A percentile compares a stretch with the other conserved stretches of the same genome.
Evolutionary conservation across 2,329 filamentous ascomycete genomes (phyloP).

Genomic region (Mycogone perniciosa): DNA sequence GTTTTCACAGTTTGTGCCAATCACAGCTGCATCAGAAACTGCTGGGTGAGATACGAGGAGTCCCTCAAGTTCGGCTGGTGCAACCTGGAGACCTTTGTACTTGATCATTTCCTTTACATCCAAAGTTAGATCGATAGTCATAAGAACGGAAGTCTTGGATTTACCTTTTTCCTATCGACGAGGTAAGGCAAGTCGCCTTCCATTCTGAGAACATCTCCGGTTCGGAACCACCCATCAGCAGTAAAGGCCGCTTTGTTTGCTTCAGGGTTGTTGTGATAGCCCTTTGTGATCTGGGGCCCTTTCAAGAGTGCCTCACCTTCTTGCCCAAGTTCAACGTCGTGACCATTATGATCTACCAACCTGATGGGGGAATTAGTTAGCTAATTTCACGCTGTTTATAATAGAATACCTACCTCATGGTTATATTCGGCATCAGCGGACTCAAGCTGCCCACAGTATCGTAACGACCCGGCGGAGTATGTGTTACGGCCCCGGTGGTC

Average conservation of each 20-base stretch:
- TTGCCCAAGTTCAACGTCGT: slow-evolving; percentile 32
- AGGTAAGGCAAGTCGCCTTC: slow-evolving; percentile 68
- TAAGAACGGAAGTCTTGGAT: neutral
- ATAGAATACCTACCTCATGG: slow-evolving; percentile 19
- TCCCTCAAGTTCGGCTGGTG: slow-evolving; percentile 57
- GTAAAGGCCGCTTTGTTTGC: slow-evolving; percentile 57
- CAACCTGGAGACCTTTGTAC: slow-evolving; percentile 57
- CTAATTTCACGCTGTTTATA: neutral
- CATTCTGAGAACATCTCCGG: slow-evolving; percentile 70
- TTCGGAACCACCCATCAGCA: slow-evolving; percentile 61
- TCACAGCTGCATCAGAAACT: slow-evolving; percentile 54
- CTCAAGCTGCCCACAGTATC: slow-evolving; percentile 43
- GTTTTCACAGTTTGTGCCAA: slow-evolving; percentile 44
- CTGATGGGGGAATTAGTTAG: slow-evolving; percentile 15
- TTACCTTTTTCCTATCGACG: slow-evolving; percentile 68
- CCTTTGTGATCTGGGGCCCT: slow-evolving; percentile 65
- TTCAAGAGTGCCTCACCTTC: slow-evolving; percentile 61
- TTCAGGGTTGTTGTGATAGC: slow-evolving; percentile 62
- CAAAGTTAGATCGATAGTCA: neutral
- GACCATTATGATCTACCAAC: slow-evolving; percentile 33
- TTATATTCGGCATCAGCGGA: slow-evolving; percentile 23
- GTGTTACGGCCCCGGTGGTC: slow-evolving; percentile 43
- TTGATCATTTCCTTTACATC: slow-evolving; percentile 47
- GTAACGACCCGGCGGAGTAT: slow-evolving; percentile 32
- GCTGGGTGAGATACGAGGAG: slow-evolving; percentile 34